Percentiles rank a stretch among this genome's conserved stretches.
Evolutionary conservation across 2,329 filamentous ascomycete genomes (phyloP).

Genomic region (Pseudocercospora vitis): DNA sequence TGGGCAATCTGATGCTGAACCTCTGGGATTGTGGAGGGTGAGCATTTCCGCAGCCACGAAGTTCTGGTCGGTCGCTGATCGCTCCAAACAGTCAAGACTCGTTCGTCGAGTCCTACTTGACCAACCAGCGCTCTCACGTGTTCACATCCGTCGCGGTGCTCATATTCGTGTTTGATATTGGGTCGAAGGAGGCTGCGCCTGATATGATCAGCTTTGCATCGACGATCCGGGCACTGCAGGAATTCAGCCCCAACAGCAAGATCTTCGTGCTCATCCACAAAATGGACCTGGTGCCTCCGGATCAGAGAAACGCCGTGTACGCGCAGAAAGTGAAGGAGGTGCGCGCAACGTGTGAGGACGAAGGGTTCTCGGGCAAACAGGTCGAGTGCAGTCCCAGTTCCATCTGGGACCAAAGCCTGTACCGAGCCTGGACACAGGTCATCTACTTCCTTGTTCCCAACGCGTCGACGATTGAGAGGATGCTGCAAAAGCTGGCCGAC

Average conservation of each 20-base stretch:
- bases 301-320: constrained; percentile 77
- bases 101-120: constrained; percentile 98
- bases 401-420: constrained; percentile 98
- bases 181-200: constrained; percentile 88
- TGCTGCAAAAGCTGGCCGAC: constrained; percentile 77
- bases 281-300: constrained; percentile 89
- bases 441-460: constrained; percentile 98
- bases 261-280: constrained; percentile 98
- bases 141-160: constrained; percentile 95
- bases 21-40: constrained; percentile 96
- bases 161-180: constrained; percentile 99
- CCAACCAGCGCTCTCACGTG: constrained; percentile 90
- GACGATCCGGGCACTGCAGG: constrained; percentile 82
- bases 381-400: constrained; percentile 90
- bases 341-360: constrained; percentile 64
- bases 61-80: constrained; percentile 19
- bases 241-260: constrained; percentile 77
- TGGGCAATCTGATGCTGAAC: constrained; percentile 95
- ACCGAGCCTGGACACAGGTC: constrained; percentile 97
- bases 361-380: constrained; percentile 57
- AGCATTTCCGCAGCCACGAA: constrained; percentile 33
- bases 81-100: constrained; percentile 73
- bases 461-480: constrained; percentile 79
- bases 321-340: constrained; percentile 79
- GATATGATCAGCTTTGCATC: constrained; percentile 90